phyloP scores from a whole-genome alignment of 768 basidiomycete genomes.

The Tulasnella sp. region DNA sequence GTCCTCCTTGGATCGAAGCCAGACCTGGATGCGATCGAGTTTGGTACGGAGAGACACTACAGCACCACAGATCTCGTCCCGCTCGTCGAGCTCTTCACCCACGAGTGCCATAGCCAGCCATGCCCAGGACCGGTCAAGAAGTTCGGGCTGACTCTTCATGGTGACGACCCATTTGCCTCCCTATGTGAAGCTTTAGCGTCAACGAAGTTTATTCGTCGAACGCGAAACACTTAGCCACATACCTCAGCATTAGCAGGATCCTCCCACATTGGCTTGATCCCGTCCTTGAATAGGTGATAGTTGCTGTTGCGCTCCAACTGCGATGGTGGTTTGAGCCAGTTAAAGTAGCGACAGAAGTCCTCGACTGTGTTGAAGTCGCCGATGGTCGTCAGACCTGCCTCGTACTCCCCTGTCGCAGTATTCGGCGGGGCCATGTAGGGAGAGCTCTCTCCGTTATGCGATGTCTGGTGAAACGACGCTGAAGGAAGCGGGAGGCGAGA shows the following conservation, averaged over 20 bases:
- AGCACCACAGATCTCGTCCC: constrained; percentile 57
- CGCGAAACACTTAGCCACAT: no score
- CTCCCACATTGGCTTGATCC: constrained; percentile 97
- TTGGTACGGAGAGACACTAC: constrained; percentile 82
- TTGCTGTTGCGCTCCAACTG: constrained; percentile 83
- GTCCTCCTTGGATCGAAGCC: constrained; percentile 80
- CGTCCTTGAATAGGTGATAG: constrained; percentile 90
- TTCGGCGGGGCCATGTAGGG: constrained; percentile 23
- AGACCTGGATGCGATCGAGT: constrained; percentile 84
- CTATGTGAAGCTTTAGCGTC: constrained; percentile 7
- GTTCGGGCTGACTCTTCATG: constrained; percentile 69
- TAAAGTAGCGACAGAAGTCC: constrained; percentile 83
- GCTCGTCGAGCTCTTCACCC: constrained; percentile 59
- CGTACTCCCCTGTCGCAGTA: constrained; percentile 63
- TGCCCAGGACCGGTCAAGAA: constrained; percentile 81
- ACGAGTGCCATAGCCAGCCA: constrained; percentile 89
- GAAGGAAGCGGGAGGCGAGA: constrained; percentile 35
- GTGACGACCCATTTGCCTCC: constrained; percentile 95
- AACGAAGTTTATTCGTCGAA: no score
- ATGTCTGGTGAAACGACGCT: neutral
- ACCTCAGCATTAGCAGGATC: constrained; percentile 75
- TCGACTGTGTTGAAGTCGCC: constrained; percentile 89
- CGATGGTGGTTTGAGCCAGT: constrained; percentile 88
- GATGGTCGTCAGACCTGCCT: constrained; percentile 74
- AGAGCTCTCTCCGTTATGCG: neutral